Evolutionary conservation across 2,329 filamentous ascomycete genomes (phyloP), one percentile per base, ranked within the genome.

Genomic region (Exophiala mesophila): DNA sequence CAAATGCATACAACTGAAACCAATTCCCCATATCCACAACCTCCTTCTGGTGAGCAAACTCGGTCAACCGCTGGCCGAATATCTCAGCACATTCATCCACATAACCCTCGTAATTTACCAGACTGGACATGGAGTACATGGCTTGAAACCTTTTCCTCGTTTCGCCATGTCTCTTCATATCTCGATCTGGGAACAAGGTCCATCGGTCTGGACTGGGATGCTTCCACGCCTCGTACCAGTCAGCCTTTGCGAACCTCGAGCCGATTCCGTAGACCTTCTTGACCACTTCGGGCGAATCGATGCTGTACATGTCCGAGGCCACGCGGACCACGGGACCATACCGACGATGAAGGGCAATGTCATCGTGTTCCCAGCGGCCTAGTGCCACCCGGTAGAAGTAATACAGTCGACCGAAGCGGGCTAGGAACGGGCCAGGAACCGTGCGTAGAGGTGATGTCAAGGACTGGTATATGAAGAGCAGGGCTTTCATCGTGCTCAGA

Each of bases 1-100:
- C 85, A 56, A 89, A 89, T 0, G 85, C 85, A 54, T 85, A 88
- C 59, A 81, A 88, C 57, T 89, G 85, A 44, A 89, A 66, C 85
- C 85, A 88, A 34, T 49, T 41, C 1, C 30, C 54, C 45, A 56
- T 6, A 45, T 77, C 62, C 3, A 75, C 49, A 0, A 46, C 39
- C 3, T 58, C 12, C 0, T 54, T 53, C 0, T 44, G 39, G 0
- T 46, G 37, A 2, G 68, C 62, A 8, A 68, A 60, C 41, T 71
- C 66, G 1, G 30, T 39, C 21, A 75, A 57, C 2, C 63, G 56
- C 18, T 58, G 47, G 1, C 55, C 41, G 16, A 76, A 64, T 0
- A 74, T 45, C 9, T 66, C 60, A 2, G 64, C 61, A 44, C 70
- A 74, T 4, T 69, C 60, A 48, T 77, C 65, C 5, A 74, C 71